Evolutionary conservation across 257 asterid species (phyloP).

Genomic region (Salvia miltiorrhiza): DNA sequence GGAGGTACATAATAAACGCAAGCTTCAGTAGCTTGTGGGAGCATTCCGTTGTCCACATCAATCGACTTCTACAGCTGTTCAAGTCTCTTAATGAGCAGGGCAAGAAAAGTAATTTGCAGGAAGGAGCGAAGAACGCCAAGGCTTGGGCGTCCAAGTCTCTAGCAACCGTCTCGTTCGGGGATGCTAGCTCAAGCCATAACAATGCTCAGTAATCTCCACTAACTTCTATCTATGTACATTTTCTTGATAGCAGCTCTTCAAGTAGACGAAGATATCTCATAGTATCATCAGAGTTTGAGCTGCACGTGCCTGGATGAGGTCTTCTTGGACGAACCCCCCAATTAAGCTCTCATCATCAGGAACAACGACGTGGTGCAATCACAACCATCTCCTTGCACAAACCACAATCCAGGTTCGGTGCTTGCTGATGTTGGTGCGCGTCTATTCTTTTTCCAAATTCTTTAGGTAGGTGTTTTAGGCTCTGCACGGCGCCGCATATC

Average conservation of each 20-base stretch:
- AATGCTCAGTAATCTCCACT: slow-evolving; percentile 10
- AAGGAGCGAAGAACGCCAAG: slow-evolving; percentile 28
- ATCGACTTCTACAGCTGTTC: slow-evolving; percentile 17
- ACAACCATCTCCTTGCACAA: neutral
- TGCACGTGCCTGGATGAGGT: slow-evolving; percentile 12
- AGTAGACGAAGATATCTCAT: slow-evolving; percentile 21
- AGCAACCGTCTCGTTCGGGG: slow-evolving; percentile 28
- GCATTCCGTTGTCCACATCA: slow-evolving; percentile 19
- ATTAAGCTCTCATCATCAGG: neutral
- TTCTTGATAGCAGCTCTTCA: slow-evolving; percentile 22
- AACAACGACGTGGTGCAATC: neutral
- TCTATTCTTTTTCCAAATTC: slow-evolving; percentile 18
- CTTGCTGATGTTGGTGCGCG: slow-evolving; percentile 5
- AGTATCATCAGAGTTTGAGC: slow-evolving; percentile 4
- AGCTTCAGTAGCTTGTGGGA: slow-evolving; percentile 26
- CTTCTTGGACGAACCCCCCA: neutral
- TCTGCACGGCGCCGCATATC: slow-evolving; percentile 14
- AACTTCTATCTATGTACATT: neutral
- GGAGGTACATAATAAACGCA: slow-evolving; percentile 18
- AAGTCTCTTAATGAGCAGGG: slow-evolving; percentile 21
- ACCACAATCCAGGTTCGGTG: slow-evolving; percentile 14
- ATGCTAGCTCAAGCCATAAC: slow-evolving; percentile 26
- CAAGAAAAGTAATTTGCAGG: slow-evolving; percentile 27
- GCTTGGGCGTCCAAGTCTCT: slow-evolving; percentile 29
- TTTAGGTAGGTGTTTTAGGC: slow-evolving; percentile 21